A percentile compares a stretch with the other conserved stretches of the same genome.
These are phyloP conservation scores for Chlamydomonas sphaeroides DNA, from an alignment of 139 green algal genomes.

Conservation along the genomic window DNA sequence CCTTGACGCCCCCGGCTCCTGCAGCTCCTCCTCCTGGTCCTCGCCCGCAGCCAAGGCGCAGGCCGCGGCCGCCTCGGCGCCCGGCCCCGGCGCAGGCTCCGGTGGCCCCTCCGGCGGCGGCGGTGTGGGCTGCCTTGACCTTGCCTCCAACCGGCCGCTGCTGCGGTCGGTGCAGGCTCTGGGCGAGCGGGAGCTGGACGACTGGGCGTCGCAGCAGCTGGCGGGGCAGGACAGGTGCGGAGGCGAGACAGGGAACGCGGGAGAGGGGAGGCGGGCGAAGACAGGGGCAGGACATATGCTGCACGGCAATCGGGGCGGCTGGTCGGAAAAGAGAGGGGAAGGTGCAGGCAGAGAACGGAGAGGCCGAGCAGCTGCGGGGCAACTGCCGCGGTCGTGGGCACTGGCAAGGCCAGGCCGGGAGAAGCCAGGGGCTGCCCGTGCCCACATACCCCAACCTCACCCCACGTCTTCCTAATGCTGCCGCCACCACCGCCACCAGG, in stretches of 20 bases:
- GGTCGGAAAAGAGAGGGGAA: no score
- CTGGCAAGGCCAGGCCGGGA: no score
- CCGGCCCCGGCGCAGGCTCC: no score
- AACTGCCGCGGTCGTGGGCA: no score
- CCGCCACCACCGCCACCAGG: neutral
- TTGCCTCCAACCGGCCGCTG: neutral
- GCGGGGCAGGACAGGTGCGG: conserved; percentile 30
- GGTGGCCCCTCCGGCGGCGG: neutral
- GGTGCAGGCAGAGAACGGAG: no score
- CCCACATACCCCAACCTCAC: no score
- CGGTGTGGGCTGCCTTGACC: neutral
- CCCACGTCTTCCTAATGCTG: no score
- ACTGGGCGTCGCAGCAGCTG: conserved; percentile 12
- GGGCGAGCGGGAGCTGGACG: conserved; percentile 11
- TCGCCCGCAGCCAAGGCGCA: neutral
- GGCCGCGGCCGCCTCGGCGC: neutral
- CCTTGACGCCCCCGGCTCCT: conserved; percentile 14
- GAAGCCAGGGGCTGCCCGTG: no score
- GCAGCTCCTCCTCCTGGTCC: conserved; percentile 13
- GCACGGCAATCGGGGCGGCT: no score
- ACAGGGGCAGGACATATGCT: no score
- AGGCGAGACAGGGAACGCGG: neutral
- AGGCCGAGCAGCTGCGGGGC: no score
- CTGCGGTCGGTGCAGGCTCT: neutral
- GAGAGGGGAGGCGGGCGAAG: no score